Base-by-base conservation (phyloP, 768 basidiomycete genomes). In the Lentinula raphanica region DNA sequence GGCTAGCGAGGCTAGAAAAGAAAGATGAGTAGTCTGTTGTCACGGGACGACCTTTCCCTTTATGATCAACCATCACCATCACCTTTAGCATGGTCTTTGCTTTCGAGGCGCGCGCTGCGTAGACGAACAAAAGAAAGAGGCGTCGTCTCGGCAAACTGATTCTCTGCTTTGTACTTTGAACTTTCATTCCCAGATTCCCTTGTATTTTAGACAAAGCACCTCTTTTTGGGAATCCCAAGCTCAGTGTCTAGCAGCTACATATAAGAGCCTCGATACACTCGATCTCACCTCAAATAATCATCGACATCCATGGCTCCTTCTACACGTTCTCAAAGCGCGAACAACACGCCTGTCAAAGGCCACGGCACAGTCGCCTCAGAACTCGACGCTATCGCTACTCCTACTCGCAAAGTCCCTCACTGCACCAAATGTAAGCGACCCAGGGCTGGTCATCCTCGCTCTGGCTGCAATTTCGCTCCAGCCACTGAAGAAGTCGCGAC, bases 401-500 rank as follows among this genome's bases (percentile, higher is more conserved):
- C 79, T 11, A 72, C 81, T 5, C 81, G 83, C 42, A 84, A 83
- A 53, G 64, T 66, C 1, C 85, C 79, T 35, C 76, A 71, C 48
- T 87, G 85, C 68, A 76, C 70, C 44, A 80, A 79, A 63, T 87
- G 85, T 67, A 72, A 74, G 54, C 78, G 77, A 23, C 81, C 83
- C 0, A 74, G 76, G 54, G 74, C 72, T 25, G 84, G 85, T 0
- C 86, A 87, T 64, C 85, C 85, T 17, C 82, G 84, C 45, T 80
- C 81, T 0, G 84, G 85, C 9, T 86, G 86, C 64, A 83, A 84
- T 0, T 77, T 70, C 57, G 68, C 65, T 21, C 74, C 76, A 44
- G 67, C 74, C 19, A 55, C 27, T 12, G 31, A 29, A 9, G 39
- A 49, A 25, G 17, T 44, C 15, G 56, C 45, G 13, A 25, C 51